phyloP scores from a whole-genome alignment of 1,284 basidiomycete species.

The Pseudozyma tsukubaensis region DNA sequence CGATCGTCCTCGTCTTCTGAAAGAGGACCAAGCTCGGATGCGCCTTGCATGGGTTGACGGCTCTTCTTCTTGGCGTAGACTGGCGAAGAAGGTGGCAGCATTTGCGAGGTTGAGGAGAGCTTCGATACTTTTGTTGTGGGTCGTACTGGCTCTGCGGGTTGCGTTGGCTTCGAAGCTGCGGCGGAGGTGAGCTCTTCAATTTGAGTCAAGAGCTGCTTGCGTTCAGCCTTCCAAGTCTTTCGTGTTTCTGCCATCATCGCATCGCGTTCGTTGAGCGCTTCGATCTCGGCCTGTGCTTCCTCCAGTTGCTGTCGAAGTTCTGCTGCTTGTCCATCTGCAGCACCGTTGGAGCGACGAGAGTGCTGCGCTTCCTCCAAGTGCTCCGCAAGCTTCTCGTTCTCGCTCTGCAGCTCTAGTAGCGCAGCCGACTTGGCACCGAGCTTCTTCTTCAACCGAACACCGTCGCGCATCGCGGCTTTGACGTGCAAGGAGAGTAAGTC shows the following conservation, averaged over 20 bases:
- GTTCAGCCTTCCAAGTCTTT: conserved; percentile 42
- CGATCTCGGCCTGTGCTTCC: conserved; percentile 36
- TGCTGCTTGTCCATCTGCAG: neutral
- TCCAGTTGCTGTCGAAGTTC: conserved; percentile 20
- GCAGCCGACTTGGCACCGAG: conserved; percentile 20
- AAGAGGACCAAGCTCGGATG: conserved; percentile 36
- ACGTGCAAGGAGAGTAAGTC: conserved; percentile 37
- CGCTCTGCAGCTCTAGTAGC: conserved; percentile 18
- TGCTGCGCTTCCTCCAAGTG: conserved; percentile 21
- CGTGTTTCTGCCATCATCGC: conserved; percentile 47
- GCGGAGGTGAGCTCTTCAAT: conserved; percentile 27
- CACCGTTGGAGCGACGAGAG: conserved; percentile 5
- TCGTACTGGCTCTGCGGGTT: conserved; percentile 1
- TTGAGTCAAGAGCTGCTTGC: conserved; percentile 34
- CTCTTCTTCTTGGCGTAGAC: conserved; percentile 40
- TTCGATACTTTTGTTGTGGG: conserved; percentile 12
- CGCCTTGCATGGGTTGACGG: conserved; percentile 46
- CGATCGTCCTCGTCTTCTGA: conserved; percentile 33
- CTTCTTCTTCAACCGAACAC: conserved; percentile 28
- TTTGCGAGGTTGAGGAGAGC: conserved; percentile 9
- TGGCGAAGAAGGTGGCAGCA: conserved; percentile 36
- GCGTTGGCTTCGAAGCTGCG: conserved; percentile 5
- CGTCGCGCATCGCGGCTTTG: conserved; percentile 25
- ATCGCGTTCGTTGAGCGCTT: conserved; percentile 29
- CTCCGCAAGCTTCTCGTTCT: conserved; percentile 35